A percentile compares a stretch with the other conserved stretches of the same genome.
phyloP scores from a whole-genome alignment of 2,329 filamentous ascomycete genomes.

The Sporothrix schenckii region DNA sequence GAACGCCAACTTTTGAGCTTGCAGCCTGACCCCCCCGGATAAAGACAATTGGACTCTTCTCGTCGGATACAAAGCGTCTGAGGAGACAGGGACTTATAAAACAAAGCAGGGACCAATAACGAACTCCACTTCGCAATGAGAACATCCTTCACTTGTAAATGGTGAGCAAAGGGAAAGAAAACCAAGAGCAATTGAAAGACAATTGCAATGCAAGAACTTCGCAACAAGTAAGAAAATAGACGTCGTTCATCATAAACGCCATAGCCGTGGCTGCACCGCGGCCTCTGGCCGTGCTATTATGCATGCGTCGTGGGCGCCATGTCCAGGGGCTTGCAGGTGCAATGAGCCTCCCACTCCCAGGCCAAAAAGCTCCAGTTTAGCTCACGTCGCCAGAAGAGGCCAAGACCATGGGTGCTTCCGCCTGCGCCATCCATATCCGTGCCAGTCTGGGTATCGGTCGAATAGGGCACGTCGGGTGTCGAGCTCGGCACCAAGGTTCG shows the following conservation, averaged over 20 bases:
- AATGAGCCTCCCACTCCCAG: constrained; percentile 70
- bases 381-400: constrained; percentile 72
- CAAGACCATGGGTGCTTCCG: constrained; percentile 56
- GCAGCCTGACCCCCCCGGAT: too few relatives aligned
- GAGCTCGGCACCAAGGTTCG: constrained; percentile 45
- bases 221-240: too few relatives aligned
- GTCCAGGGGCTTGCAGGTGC: constrained; percentile 42
- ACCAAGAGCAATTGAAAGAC: background rate
- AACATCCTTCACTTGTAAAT: background rate
- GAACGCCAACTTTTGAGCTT: constrained; percentile 14
- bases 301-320: constrained; percentile 36
- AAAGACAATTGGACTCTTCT: background rate
- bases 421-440: constrained; percentile 14
- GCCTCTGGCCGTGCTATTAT: constrained; percentile 19
- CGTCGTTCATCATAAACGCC: background rate
- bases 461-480: background rate
- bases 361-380: constrained; percentile 84
- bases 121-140: background rate
- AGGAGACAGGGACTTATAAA: background rate
- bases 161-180: constrained; percentile 4
- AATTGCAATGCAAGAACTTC: background rate
- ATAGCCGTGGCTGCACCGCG: too few relatives aligned
- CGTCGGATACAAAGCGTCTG: background rate
- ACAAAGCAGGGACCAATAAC: background rate
- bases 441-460: background rate